Evolutionary conservation across 2,329 filamentous ascomycete species (phyloP), one percentile per base, ranked within the genome.

Genomic region (Huntiella abstrusa): DNA sequence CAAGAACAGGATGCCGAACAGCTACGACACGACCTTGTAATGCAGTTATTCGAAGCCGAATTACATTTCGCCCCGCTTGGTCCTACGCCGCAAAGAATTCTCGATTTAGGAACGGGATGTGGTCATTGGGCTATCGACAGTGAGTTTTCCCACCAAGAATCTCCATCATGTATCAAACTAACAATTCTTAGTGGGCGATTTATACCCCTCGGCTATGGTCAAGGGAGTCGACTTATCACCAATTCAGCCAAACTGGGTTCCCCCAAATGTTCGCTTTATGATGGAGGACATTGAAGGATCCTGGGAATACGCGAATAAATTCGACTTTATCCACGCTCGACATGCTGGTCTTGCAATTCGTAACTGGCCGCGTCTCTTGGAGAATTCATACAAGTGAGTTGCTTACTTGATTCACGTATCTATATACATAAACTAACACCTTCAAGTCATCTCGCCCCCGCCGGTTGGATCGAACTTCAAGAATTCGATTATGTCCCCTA

Each of bases 241-340:
- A 0, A 72, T 74, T 11, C 73, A 77, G 49, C 71, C 72, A 2
- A 60, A 60, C 12, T 71, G 62, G 57, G 57, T 75, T 8, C 72
- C 71, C 3, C 67, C 70, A 3, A 75, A 75, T 51, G 63, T 73
- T 15, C 62, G 62, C 17, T 75, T 74, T 52, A 60, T 71, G 54
- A 63, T 76, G 8, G 73, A 77, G 49, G 73, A 77, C 51, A 63
- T 70, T 19, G 72, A 77, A 56, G 65, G 64, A 47, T 62, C 64
- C 4, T 77, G 73, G 73, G 56, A 73, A 12, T 65, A 73, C 50
- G 54, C 56, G 3, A 66, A 73, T 49, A 64, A 69, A 44, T 77
- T 75, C 46, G 73, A 78, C 55, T 75, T 74, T 49, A 66, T 78
- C 33, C 73, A 77, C 54, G 66, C 69, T n/a, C 64, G 75, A 3